Evolutionary conservation across 345 rosid genomes (phyloP), one percentile per base, ranked within the genome.

Genomic region (Geranium brycei): DNA sequence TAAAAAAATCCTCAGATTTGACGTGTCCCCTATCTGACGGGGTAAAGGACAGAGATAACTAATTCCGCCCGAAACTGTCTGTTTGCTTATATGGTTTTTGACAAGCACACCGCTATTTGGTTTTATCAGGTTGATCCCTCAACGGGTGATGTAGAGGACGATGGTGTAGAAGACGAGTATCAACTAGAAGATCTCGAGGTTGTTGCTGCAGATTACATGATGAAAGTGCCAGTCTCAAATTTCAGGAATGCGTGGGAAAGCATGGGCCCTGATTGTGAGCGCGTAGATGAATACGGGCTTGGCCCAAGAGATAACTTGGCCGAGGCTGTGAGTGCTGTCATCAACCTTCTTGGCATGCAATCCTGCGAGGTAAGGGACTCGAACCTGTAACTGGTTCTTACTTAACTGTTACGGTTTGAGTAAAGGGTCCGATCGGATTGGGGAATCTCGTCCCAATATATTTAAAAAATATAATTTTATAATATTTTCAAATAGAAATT

Each of bases 161-260:
- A 93, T 75, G 99, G 97, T 4, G 95, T 93, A 17, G 99, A 93
- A 58, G 99, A 93, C 77, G 97, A 93, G 68, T 93, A 93, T 77
- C 99, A 90, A 77, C 77, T 93, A 62, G 99, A 93, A 82, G 99
- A 93, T 17, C 81, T 93, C 59, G 99, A 93, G 80, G 88, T 93
- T 64, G 91, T 87, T 74, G 77, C 99, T 59, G 96, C 91, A 3
- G 97, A 93, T 78, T 90, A 85, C 81, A 81, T 93, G 83, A 69
- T 81, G 80, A 86, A 86, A 73, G 91, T 93, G 13, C 87, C 83
- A 3, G 92, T 90, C 68, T 76, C 97, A 60, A 93, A 93, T 76
- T 93, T 93, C 91, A 85, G 95, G 74, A 90, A 87, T 76, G 99
- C 91, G 61, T 93, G 99, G 99, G 97, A 90, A 76, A 81, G 77